A percentile compares a stretch with the other conserved stretches of the same genome.
Evolutionary conservation across 1,284 basidiomycete species (phyloP).

Genomic region (Pulchroboletus neoregius): DNA sequence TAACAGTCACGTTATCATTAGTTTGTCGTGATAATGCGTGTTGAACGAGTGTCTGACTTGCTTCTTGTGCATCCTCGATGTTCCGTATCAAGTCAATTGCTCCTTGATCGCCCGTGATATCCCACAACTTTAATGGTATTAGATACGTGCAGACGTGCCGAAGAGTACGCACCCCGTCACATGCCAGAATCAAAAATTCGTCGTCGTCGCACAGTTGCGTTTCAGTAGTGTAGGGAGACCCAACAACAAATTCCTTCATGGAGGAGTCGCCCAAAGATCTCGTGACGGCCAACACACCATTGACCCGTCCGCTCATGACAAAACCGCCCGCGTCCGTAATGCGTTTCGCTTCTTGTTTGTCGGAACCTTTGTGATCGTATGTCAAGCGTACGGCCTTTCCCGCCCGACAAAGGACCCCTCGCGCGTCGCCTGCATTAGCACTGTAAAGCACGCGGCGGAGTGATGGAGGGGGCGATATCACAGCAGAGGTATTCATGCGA

Average conservation of each 20-base stretch:
- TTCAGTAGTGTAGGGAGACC: constrained; percentile 96
- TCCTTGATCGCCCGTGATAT: constrained; percentile 89
- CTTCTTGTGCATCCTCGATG: constrained; percentile 77
- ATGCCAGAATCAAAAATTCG: constrained; percentile 94
- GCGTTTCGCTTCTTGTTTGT: constrained; percentile 94
- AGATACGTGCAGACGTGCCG: constrained; percentile 2
- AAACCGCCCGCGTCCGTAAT: constrained; percentile 98
- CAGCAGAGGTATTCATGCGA: constrained; percentile 28
- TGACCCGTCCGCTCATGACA: constrained; percentile 97
- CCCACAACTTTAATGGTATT: constrained; percentile 78
- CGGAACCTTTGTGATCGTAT: constrained; percentile 98
- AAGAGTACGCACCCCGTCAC: constrained; percentile 81
- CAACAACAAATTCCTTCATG: constrained; percentile 99
- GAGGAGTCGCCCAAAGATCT: constrained; percentile 94
- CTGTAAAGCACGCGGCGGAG: constrained; percentile 83
- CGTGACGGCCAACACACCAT: constrained; percentile 95
- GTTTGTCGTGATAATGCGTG: constrained; percentile 87
- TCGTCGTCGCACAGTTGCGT: constrained; percentile 88
- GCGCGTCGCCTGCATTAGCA: constrained; percentile 94
- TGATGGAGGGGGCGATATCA: constrained; percentile 46
- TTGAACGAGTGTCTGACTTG: constrained; percentile 75
- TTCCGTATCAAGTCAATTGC: constrained; percentile 84
- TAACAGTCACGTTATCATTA: constrained; percentile 86
- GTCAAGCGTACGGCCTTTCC: constrained; percentile 92
- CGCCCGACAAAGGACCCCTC: constrained; percentile 83